Base-by-base conservation (phyloP, 73 alveolate species). In the Paramecium sexaurelia region DNA sequence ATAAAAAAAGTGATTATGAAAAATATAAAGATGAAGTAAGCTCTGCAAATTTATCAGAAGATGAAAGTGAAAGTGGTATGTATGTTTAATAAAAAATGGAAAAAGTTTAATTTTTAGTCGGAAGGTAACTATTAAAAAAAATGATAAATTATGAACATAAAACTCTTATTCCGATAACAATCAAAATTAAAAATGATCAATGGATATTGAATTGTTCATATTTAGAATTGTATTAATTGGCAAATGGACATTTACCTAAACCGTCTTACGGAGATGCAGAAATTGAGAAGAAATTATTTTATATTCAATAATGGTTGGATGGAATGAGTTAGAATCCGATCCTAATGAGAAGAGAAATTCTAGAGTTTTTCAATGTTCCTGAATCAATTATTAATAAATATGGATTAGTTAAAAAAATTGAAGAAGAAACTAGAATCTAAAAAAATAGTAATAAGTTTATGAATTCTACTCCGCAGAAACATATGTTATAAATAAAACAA, bases 241-340 rank as follows among this genome's bases (percentile, higher is more conserved):
- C 86, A 10, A 71, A 71, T 35, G 86, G 56, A 35, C 56, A 35
- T 71, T 71, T 71, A 71, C 86, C 86, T 3, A 35, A 71, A 32
- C 56, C 86, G 17, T 33, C 83, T 0, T 26, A 13, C 3, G 83
- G 83, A 0, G 83, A 71, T 71, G 86, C 36, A 11, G 86, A 71
- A 11, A 13, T 35, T 35, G 56, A 71, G 8, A 71, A 37, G 32
- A 35, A 71, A 71, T 32, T 71, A 17, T 35, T 35, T 71, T 71
- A 35, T 33, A 37, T 71, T 35, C 22, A 71, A 71, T 9, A 35
- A 35, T 71, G 86, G 86, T 71, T 71, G 43, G 86, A 71, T 71
- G 86, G 56, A 13, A 71, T 71, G 57, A 37, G 55, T 35, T 32
- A 32, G 43, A 71, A 71, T 71, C 86, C 86, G 0, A 27, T 37